Conservation (phyloP, 1,139 yeast species). For the Diutina pseudorugosa region DNA sequence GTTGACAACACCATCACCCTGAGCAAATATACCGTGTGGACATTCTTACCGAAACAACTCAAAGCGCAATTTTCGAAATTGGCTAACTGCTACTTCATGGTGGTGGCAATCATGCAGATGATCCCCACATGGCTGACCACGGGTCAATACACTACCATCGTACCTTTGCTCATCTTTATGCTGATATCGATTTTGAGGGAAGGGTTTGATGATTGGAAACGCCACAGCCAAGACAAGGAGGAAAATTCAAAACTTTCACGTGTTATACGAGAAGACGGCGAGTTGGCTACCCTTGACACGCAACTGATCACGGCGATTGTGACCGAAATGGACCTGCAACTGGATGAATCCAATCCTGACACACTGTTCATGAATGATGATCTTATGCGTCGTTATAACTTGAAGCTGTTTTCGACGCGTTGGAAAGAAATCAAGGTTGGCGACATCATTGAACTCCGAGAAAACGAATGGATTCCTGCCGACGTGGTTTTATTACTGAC, state of each 20-base stretch:
- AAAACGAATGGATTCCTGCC: slow-evolving; percentile 91
- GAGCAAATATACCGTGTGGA: slow-evolving; percentile 69
- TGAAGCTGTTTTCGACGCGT: slow-evolving; percentile 22
- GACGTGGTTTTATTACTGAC: slow-evolving; percentile 62
- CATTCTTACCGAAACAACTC: slow-evolving; percentile 81
- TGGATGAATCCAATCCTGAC: slow-evolving; percentile 1
- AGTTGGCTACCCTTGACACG: slow-evolving; percentile 19
- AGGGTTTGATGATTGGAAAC: slow-evolving; percentile 83
- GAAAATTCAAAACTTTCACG: slow-evolving; percentile 59
- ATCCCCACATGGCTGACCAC: slow-evolving; percentile 97
- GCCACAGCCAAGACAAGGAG: slow-evolving; percentile 75
- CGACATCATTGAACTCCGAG: slow-evolving; percentile 56
- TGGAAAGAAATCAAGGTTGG: slow-evolving; percentile 87
- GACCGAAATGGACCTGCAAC: slow-evolving; percentile 18
- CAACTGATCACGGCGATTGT: slow-evolving; percentile 25
- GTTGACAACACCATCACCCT: slow-evolving; percentile 65
- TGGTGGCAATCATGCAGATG: slow-evolving; percentile 87
- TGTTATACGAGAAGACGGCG: slow-evolving; percentile 24
- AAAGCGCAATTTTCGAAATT: slow-evolving; percentile 85
- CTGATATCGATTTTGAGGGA: slow-evolving; percentile 87
- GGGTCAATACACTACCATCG: slow-evolving; percentile 88
- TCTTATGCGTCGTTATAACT: slow-evolving; percentile 20
- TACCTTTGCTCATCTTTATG: slow-evolving; percentile 78
- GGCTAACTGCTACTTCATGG: slow-evolving; percentile 79
- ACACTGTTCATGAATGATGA: slow-evolving; percentile 12